Base-by-base conservation (phyloP, 495 filamentous ascomycete species). In the Trypethelium eluteriae region DNA sequence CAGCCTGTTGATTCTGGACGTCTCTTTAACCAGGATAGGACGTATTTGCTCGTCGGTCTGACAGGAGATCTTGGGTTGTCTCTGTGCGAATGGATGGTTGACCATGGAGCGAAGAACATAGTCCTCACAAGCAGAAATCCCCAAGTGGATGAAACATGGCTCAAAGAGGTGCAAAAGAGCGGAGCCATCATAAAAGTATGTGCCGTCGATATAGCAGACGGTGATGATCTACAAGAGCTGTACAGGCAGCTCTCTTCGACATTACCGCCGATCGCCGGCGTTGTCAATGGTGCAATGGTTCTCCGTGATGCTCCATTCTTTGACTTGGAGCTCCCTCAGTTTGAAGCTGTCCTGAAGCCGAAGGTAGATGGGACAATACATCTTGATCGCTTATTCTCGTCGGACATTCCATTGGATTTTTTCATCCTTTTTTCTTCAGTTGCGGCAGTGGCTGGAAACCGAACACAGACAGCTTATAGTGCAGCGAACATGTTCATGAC, bases 351-450 rank as follows among this genome's bases (percentile, higher is more conserved):
- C 56, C 10, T 61, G 34, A 7, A 34, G 57, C 63, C 44, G 11
- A 65, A 65, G 47, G 63, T 65, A 39, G 18, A 32, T 18, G 63
- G 63, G 6, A 62, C 63, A 6, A 25, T 18, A 14, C n/a, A 62
- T 35, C 39, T 65, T 6, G 36, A 65, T 44, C 6, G 57, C 6
- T 9, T 32, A 14, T 32, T 44, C 18, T 6, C 18, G 25, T 25
- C 14, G 7, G 18, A 25, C n/a, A 25, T 9, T 11, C 10, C 62
- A 10, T 50, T 66, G 11, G 64, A 66, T 50, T 66, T 66, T 36
- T 66, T 66, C 53, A 36, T 63, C 53, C 14, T 64, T n/a, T 53
- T 66, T 18, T 66, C 64, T 10, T 66, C 64, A 9, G n/a, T 66
- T 35, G 12, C 32, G 10, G 56, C n/a, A 14, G 53, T 66, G 16